Base-by-base conservation (phyloP, 441 rosid genomes). In the Gossypium aridum region DNA sequence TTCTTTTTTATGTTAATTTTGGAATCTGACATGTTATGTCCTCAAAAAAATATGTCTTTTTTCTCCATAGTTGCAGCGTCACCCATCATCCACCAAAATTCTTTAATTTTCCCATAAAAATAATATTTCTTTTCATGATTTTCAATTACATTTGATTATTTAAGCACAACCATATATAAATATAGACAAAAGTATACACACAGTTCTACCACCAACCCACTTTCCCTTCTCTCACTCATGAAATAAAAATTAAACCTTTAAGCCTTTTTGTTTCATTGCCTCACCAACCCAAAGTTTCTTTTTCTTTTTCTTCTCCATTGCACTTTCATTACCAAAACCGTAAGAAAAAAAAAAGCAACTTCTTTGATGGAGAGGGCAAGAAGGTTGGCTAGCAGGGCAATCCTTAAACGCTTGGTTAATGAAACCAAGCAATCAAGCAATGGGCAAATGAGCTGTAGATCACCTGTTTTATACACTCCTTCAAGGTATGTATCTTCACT, bases 331-430 rank as follows among this genome's bases (percentile, higher is more conserved):
- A 22, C 39, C 16, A 16, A 22, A 28, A 53, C 62, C 43, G 63
- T 53, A 28, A 28, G 6, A 8, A 64, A 53, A 70, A 31, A 23
- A 39, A 51, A 62, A 34, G 9, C 6, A 16, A 16, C 64, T 5
- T 43, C 65, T 45, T 68, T 31, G 74, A 92, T 93, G 99, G 99
- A 93, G 81, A 93, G 97, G 16, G 98, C 98, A 70, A 85, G 98
- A 92, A 78, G 85, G 82, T 75, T 93, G 63, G 95, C 98, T 4
- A 91, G 81, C 92, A 77, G 95, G 82, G 97, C 92, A 47, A 83
- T 88, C 86, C 81, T 93, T 43, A 88, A 70, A 60, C 92, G 97
- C 53, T 76, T 91, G 80, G 80, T 87, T 31, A 87, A 85, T 34
- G 87, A 85, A 57, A 72, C 96, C 0, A 93, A 83, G 80, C 89